Evolutionary conservation across 2,329 filamentous ascomycete genomes (phyloP).

Genomic region (Trematosphaeria pertusa): DNA sequence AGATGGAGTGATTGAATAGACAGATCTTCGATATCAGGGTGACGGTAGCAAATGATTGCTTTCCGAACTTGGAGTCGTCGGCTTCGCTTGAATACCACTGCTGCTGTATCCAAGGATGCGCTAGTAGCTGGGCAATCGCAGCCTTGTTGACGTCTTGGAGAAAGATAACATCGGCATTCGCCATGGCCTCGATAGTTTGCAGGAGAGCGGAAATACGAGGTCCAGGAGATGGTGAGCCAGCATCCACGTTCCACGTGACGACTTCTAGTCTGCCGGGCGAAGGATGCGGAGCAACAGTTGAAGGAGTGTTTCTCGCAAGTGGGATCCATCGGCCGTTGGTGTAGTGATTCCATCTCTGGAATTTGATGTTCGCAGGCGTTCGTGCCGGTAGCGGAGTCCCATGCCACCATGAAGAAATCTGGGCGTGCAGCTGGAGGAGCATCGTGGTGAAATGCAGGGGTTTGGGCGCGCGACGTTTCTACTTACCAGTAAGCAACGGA

Average conservation of each 20-base stretch:
- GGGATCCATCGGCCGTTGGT: slow-evolving; percentile 7
- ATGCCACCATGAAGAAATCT: slow-evolving; percentile 6
- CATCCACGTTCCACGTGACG: slow-evolving; percentile 11
- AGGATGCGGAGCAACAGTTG: background rate
- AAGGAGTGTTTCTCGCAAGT: background rate
- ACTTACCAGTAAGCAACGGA: too few species aligned
- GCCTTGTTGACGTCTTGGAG: slow-evolving; percentile 10
- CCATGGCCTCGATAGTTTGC: background rate
- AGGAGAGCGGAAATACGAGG: slow-evolving; percentile 10
- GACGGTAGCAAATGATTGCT: slow-evolving; percentile 8
- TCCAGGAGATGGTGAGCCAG: slow-evolving; percentile 4
- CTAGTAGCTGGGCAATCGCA: slow-evolving; percentile 1
- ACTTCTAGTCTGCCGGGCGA: slow-evolving; percentile 4
- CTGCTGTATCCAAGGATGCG: slow-evolving; percentile 10
- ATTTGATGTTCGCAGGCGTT: background rate
- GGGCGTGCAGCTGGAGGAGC: slow-evolving; percentile 1
- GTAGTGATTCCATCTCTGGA: slow-evolving; percentile 7
- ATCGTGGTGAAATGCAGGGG: too few species aligned
- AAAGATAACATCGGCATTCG: slow-evolving; percentile 3
- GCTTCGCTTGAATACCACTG: slow-evolving; percentile 6
- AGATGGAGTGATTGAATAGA: slow-evolving; percentile 2
- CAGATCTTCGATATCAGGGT: slow-evolving; percentile 10
- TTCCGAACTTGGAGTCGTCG: slow-evolving; percentile 5
- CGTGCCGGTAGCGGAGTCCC: slow-evolving; percentile 1
- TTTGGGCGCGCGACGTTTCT: too few species aligned